These are phyloP conservation scores for Entomortierella parvispora DNA, from an alignment of 192 early-diverging fungal genomes.

Conservation along the genomic window DNA sequence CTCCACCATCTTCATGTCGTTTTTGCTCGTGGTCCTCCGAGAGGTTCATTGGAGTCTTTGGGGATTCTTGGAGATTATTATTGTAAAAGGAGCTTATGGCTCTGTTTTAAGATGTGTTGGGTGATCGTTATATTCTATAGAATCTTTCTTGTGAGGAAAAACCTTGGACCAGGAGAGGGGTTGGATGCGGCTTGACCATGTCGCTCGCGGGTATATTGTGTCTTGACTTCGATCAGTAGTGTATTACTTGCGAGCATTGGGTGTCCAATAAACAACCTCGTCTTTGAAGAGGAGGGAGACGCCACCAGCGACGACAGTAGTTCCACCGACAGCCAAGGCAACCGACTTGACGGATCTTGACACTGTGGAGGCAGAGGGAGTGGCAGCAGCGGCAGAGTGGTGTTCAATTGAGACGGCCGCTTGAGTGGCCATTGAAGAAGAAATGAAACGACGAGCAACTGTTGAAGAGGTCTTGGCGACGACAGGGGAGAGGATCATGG, in stretches of 20 bases:
- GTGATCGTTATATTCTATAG: too few relatives aligned
- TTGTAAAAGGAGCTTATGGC: too few relatives aligned
- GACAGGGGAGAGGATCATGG: not conserved
- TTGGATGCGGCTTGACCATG: too few relatives aligned
- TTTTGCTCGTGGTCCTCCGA: too few relatives aligned
- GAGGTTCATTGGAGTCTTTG: too few relatives aligned
- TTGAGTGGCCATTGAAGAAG: not conserved
- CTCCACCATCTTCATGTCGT: too few relatives aligned
- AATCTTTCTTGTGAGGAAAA: too few relatives aligned
- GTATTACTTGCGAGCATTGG: not conserved
- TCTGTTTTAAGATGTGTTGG: too few relatives aligned
- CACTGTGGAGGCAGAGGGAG: not conserved
- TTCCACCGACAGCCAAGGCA: not conserved
- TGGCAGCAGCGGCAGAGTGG: not conserved
- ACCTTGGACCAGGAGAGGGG: too few relatives aligned
- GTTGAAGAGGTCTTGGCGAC: not conserved
- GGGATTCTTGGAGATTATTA: too few relatives aligned
- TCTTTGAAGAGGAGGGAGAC: not conserved
- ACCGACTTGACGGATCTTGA: not conserved
- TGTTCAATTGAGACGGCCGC: not conserved
- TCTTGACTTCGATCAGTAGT: too few relatives aligned
- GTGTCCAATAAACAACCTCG: slow-evolving; percentile 1
- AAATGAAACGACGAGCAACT: not conserved
- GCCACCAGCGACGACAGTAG: not conserved
- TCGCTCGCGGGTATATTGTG: too few relatives aligned